Percentiles rank a stretch among this genome's conserved stretches.
phyloP scores from a whole-genome alignment of 495 filamentous ascomycete genomes.

The Xylaria nigripes region DNA sequence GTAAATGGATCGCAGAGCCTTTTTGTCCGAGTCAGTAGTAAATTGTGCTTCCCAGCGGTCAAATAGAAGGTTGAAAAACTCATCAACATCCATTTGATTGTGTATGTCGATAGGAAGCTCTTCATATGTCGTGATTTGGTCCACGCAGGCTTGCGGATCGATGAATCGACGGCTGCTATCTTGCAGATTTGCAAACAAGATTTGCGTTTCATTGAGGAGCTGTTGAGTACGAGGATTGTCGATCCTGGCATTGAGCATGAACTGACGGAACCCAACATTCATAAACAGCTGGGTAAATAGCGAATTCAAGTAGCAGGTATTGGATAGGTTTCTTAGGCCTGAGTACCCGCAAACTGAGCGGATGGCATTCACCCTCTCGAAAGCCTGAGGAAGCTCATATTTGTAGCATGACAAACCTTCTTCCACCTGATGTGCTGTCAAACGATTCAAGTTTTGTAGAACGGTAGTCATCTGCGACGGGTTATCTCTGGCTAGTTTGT shows the following conservation, averaged over 20 bases:
- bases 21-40: constrained; percentile 55
- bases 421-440: constrained; percentile 42
- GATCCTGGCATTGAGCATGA: constrained; percentile 59
- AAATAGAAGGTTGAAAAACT: constrained; percentile 91
- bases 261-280: constrained; percentile 81
- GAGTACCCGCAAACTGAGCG: constrained; percentile 70
- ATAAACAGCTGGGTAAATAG: constrained; percentile 94
- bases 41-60: constrained; percentile 87
- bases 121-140: constrained; percentile 73
- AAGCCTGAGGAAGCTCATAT: constrained; percentile 49
- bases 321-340: constrained; percentile 81
- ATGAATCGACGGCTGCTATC: constrained; percentile 62
- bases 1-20: constrained; percentile 73
- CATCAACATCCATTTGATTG: constrained; percentile 95
- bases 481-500: constrained; percentile 50
- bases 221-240: constrained; percentile 49
- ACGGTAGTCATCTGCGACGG: constrained; percentile 39
- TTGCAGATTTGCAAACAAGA: constrained; percentile 80
- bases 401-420: constrained; percentile 29
- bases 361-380: constrained; percentile 60
- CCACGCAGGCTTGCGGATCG: constrained; percentile 65
- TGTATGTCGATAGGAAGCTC: constrained; percentile 76
- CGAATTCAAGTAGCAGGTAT: constrained; percentile 97
- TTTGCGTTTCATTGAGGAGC: constrained; percentile 68
- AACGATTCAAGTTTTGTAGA: constrained; percentile 43